These are phyloP conservation scores for Pleomassaria siparia DNA, from an alignment of 2,329 filamentous ascomycete species.

Conservation along the genomic window DNA sequence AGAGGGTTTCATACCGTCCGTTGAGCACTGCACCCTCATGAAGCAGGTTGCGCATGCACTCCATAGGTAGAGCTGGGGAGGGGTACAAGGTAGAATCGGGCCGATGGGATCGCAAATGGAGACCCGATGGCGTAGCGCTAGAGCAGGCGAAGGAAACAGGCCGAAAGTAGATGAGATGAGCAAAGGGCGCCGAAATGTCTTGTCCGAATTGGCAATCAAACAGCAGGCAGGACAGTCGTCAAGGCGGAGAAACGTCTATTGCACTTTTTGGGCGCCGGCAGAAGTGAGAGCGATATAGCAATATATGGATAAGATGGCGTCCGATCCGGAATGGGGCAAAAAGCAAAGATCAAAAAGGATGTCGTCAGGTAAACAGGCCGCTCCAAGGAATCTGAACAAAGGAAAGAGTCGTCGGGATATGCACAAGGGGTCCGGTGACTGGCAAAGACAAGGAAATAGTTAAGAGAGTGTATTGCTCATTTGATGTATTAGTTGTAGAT, in stretches of 20 bases:
- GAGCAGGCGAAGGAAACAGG: conserved; percentile 9
- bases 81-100: conserved; percentile 15
- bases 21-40: conserved; percentile 76
- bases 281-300: conserved; percentile 34
- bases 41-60: conserved; percentile 85
- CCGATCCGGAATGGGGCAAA: conserved; percentile 20
- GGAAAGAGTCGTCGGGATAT: conserved; percentile 41
- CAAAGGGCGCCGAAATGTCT: conserved; percentile 10
- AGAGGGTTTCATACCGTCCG: conserved; percentile 87
- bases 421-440: conserved; percentile 41
- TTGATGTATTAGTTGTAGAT: conserved; percentile 44
- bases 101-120: conserved; percentile 40
- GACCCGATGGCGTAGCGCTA: conserved; percentile 35
- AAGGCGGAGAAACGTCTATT: conserved; percentile 39
- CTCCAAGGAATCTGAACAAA: conserved; percentile 29
- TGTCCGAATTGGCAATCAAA: conserved; percentile 35
- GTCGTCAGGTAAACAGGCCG: conserved; percentile 35
- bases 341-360: conserved; percentile 19
- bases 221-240: conserved; percentile 32
- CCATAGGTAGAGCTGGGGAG: conserved; percentile 57
- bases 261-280: conserved; percentile 39
- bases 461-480: conserved; percentile 50
- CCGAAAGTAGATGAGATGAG: conserved; percentile 1
- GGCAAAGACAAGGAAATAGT: conserved; percentile 44
- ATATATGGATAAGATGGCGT: conserved; percentile 37